A percentile compares a stretch with the other conserved stretches of the same genome.
Conservation (phyloP, 805 yeast species). For the Yarrowia divulgata region DNA sequence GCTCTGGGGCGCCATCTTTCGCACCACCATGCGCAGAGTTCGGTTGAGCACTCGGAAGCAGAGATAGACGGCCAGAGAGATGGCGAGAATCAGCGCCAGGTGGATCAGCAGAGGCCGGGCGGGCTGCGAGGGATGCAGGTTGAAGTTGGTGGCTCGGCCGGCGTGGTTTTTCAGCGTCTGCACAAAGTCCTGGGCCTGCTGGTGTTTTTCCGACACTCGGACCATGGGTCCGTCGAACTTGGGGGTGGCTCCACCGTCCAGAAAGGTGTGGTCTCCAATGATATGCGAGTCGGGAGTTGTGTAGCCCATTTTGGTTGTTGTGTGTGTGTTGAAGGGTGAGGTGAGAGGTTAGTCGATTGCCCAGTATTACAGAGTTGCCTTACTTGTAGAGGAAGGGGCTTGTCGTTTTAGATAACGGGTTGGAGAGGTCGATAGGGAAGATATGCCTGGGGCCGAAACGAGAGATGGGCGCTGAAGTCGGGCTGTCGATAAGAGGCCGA, state of each 20-base stretch:
- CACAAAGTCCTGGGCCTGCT: slow-evolving; percentile 31
- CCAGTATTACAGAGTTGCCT: neutral
- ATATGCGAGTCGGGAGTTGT: slow-evolving; percentile 35
- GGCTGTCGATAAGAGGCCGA: neutral
- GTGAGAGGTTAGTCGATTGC: neutral
- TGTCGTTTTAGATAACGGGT: neutral
- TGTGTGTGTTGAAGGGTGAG: neutral
- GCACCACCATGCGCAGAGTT: neutral
- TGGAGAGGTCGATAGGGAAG: no score
- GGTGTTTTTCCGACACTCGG: slow-evolving; percentile 30
- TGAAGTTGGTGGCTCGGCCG: slow-evolving; percentile 37
- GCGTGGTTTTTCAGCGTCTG: slow-evolving; percentile 28
- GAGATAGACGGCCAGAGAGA: slow-evolving; percentile 32
- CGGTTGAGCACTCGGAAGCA: slow-evolving; percentile 29
- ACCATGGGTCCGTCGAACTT: slow-evolving; percentile 32
- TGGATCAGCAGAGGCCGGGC: slow-evolving; percentile 24
- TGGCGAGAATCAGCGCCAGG: slow-evolving; percentile 30
- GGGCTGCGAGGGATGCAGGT: slow-evolving; percentile 37
- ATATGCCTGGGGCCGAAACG: slow-evolving; percentile 12
- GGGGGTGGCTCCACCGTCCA: slow-evolving; percentile 36
- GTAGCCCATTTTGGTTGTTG: slow-evolving; percentile 12
- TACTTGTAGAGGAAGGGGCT: neutral
- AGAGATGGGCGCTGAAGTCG: slow-evolving; percentile 13
- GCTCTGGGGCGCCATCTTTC: slow-evolving; percentile 30
- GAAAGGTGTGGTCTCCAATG: slow-evolving; percentile 33